A percentile compares a stretch with the other conserved stretches of the same genome.
phyloP scores from a whole-genome alignment of 1,284 basidiomycete genomes.

The Ustilago curta region DNA sequence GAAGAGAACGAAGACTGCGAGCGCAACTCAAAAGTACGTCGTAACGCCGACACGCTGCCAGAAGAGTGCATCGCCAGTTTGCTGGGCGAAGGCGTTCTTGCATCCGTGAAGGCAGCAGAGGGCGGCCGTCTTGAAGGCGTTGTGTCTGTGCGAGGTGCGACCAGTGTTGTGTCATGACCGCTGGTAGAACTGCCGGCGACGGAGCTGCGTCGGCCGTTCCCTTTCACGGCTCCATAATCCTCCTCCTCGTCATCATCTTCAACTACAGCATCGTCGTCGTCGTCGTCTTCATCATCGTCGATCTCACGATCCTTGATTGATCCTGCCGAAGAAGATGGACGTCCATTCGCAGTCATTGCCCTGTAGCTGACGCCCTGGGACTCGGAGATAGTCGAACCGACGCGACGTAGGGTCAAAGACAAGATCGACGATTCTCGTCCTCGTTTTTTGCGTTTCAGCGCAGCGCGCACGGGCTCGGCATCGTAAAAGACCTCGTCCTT shows the following conservation, averaged over 20 bases:
- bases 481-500: conserved; percentile 57
- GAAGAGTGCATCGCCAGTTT: conserved; percentile 17
- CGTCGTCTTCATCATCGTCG: conserved; percentile 28
- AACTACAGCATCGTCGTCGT: not conserved
- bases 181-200: conserved; percentile 9
- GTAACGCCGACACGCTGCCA: conserved; percentile 34
- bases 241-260: conserved; percentile 6
- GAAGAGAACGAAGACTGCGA: conserved; percentile 44
- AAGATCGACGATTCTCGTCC: conserved; percentile 59
- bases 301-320: conserved; percentile 21
- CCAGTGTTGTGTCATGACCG: conserved; percentile 22
- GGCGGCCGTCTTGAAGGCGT: conserved; percentile 20
- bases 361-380: conserved; percentile 20
- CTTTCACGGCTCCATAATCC: conserved; percentile 11
- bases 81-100: conserved; percentile 15
- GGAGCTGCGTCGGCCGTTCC: conserved; percentile 13
- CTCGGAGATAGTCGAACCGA: conserved; percentile 56
- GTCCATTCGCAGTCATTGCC: conserved; percentile 25
- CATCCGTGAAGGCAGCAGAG: conserved; percentile 14
- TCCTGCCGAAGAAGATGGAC: conserved; percentile 17
- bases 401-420: conserved; percentile 55
- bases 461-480: conserved; percentile 52
- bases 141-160: conserved; percentile 10
- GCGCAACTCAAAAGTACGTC: conserved; percentile 36
- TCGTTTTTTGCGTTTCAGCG: conserved; percentile 61